Conservation (phyloP, 352 stramenopile genomes). For the Pythium angustatum region DNA sequence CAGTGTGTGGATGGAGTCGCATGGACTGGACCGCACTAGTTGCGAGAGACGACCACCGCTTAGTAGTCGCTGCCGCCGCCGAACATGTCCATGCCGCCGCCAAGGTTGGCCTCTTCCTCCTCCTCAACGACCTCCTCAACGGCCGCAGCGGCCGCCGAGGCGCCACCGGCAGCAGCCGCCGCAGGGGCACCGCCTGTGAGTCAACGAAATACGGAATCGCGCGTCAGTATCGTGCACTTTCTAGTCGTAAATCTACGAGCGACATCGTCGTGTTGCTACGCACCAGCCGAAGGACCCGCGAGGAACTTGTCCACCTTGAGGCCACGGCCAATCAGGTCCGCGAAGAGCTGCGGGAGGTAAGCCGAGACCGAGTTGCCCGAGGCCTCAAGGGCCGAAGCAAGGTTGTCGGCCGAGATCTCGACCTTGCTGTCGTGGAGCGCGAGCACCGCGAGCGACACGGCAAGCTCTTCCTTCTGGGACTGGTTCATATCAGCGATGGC, state of each 20-base stretch:
- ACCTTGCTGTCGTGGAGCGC: conserved; percentile 73
- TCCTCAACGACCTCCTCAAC: conserved; percentile 80
- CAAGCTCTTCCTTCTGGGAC: conserved; percentile 85
- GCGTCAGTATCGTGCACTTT: too few relatives aligned
- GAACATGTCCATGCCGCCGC: conserved; percentile 87
- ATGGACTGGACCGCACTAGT: conserved; percentile 4
- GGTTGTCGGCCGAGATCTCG: conserved; percentile 80
- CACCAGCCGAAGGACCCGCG: conserved; percentile 83
- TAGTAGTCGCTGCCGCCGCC: conserved; percentile 86
- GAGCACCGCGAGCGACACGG: conserved; percentile 81
- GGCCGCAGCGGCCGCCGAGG: conserved; percentile 39
- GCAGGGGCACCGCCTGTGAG: conserved; percentile 47
- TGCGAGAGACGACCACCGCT: conserved; percentile 21
- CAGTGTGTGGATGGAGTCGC: conserved; percentile 12
- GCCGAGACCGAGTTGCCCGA: conserved; percentile 78
- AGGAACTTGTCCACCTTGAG: conserved; percentile 89
- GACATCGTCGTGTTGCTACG: too few relatives aligned
- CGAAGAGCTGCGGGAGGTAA: conserved; percentile 83
- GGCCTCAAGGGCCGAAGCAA: conserved; percentile 69
- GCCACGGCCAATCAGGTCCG: conserved; percentile 76
- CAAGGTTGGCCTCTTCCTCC: conserved; percentile 85
- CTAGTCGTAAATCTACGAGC: too few relatives aligned
- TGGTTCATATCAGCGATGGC: conserved; percentile 83
- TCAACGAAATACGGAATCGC: conserved; percentile 18
- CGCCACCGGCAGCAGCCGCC: conserved; percentile 47